Percentiles rank a stretch among this genome's conserved stretches.
phyloP scores from a whole-genome alignment of 305 asterid genomes.

The Andrographis paniculata region DNA sequence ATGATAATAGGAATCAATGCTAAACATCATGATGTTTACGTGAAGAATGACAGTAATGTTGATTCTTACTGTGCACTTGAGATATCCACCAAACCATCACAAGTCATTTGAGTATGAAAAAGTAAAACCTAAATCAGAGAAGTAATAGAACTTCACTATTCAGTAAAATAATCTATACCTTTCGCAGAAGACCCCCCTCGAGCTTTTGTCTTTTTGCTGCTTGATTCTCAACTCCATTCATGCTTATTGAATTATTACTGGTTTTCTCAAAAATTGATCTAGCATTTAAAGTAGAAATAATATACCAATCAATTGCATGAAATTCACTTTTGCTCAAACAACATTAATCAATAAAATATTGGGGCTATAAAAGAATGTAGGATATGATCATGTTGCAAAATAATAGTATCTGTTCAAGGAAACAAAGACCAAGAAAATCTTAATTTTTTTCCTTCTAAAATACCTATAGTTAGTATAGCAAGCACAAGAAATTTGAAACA shows the following conservation, averaged over 20 bases:
- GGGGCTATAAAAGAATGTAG: too few species aligned
- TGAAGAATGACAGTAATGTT: too few species aligned
- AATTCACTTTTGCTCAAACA: too few species aligned
- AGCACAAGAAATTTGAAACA: not conserved
- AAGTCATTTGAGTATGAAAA: not conserved
- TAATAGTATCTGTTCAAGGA: not conserved
- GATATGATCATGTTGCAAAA: not conserved
- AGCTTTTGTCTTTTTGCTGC: conserved; percentile 97
- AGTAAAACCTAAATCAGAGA: not conserved
- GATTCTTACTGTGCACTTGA: too few species aligned
- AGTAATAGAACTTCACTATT: not conserved
- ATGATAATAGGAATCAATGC: too few species aligned
- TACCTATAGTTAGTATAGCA: conserved; percentile 3
- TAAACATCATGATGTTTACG: too few species aligned
- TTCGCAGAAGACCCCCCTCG: conserved; percentile 75
- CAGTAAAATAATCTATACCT: conserved; percentile 35
- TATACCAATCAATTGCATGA: not conserved
- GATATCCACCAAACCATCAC: not conserved
- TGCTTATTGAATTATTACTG: conserved; percentile 35
- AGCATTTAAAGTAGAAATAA: conserved; percentile 25
- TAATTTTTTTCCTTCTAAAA: conserved; percentile 2
- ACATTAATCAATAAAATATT: too few species aligned
- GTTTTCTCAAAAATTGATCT: conserved; percentile 48
- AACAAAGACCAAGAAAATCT: conserved; percentile 3
- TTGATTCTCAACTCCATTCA: conserved; percentile 57